Base-by-base conservation (phyloP, 2,329 filamentous ascomycete genomes). In the Fusarium sp. region DNA sequence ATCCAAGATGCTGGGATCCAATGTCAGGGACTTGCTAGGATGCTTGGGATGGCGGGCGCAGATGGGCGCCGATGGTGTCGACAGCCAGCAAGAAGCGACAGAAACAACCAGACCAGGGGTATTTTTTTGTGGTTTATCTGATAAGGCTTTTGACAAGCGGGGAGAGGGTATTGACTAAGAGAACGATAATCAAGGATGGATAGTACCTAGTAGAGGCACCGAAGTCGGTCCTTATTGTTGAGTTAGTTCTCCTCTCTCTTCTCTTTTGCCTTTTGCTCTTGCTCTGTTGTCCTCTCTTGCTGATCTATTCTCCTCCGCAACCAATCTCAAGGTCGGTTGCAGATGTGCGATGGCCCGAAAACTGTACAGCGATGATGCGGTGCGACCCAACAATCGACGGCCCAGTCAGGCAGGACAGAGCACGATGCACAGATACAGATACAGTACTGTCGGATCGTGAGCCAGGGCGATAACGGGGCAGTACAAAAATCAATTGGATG, bases 1-100 rank as follows among this genome's bases (percentile, higher is more conserved):
- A 74, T 74, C 68, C 72, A 60, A 72, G 66, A 71, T 71, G 68
- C 68, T 66, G 68, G 70, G 70, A 72, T 63, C 60, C 59, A 63
- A 63, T 72, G 59, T 66, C 67, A 73, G 66, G 63, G 69, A 69
- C 62, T 64, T 53, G 51, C 63, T 69, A 45, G 58, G 69, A 71
- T 69, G 63, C 42, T 57, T 50, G 63, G 58, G 71, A 67, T 73
- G 70, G 69, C 68, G 66, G 75, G 71, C 71, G 71, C 69, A 74
- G 73, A 74, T 69, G 74, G 66, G 68, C 72, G 71, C 72, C 56
- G 72, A 72, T 74, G 71, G 62, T 52, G 70, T 67, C 66, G 36
- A 66, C 37, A 49, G n/a, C 21, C 11, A 31, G 29, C 13, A 11
- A 25, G 41, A 35, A 41, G 23, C 15, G 11, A 41, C 14, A 45